Base-by-base conservation (phyloP, 2,329 filamentous ascomycete species). In the Cladosporium cucumerinum region DNA sequence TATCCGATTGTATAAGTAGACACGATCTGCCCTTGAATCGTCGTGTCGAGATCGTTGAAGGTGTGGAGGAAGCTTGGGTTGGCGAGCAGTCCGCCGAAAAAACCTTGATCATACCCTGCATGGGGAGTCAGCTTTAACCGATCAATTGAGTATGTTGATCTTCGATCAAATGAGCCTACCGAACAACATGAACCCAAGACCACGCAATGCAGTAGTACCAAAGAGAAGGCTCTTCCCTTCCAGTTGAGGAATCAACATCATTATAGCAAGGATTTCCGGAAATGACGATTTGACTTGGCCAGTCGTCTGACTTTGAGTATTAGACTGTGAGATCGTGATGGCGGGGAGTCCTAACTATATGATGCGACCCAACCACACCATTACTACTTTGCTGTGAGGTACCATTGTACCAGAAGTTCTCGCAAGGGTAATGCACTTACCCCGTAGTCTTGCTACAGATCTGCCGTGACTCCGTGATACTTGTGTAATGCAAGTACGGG, bases 1-100 rank as follows among this genome's bases (percentile, higher is more conserved):
- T 79, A 82, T n/a, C 82, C 83, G 39, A 84, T 75, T 65, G 84
- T 82, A 73, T 84, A 85, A 4, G 75, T 76, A 1, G 70, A 72
- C 0, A 77, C 75, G 18, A 77, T 77, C 62, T 76, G 77, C 8
- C 75, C 75, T 51, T 64, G 62, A 2, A 69, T 36, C n/a, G 63
- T 69, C 11, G 64, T 51, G 23, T 34, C 54, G 2, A 66, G 66
- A 23, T 69, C 36, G 54, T 67, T 59, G 64, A 69, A 68, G 8
- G 61, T 51, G 11, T 55, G 26, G n/a, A 66, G 55, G 34, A 70
- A 68, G 23, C 57, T 49, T 5, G 55, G 46, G 46, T 66, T 68
- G 26, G 62, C 60, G 11, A 70, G 57, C 6, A 70, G 60, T 21
- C 66, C 65, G 7, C 66, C 67, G 36, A 70, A 68, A 32, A 70